Percentiles rank a stretch among this genome's conserved stretches.
phyloP scores from a whole-genome alignment of 495 filamentous ascomycete genomes.

The Durotheca rogersii region DNA sequence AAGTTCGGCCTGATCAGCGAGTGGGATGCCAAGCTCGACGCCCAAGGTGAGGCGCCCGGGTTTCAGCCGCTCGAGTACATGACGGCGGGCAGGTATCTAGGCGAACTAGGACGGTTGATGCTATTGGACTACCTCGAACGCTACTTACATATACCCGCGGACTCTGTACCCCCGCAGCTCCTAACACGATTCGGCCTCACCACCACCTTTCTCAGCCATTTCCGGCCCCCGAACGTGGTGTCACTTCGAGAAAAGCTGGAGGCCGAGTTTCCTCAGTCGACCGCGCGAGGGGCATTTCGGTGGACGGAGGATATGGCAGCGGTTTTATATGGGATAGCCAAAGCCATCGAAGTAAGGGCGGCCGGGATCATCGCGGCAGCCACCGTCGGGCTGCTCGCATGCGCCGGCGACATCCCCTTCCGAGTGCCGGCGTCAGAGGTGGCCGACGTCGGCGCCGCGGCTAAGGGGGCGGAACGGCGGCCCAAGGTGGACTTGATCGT shows the following conservation, averaged over 20 bases:
- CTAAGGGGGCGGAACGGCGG: neutral
- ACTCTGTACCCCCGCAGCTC: constrained; percentile 60
- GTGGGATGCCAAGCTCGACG: constrained; percentile 70
- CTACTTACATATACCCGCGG: constrained; percentile 37
- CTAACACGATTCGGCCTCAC: constrained; percentile 63
- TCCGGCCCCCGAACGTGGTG: constrained; percentile 53
- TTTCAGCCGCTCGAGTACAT: constrained; percentile 90
- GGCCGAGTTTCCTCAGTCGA: constrained; percentile 52
- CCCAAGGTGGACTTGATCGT: constrained; percentile 63
- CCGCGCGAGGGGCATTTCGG: constrained; percentile 45
- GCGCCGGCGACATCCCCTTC: constrained; percentile 62
- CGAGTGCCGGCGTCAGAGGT: constrained; percentile 12
- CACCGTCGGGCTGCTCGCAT: constrained; percentile 65
- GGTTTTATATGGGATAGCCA: constrained; percentile 60
- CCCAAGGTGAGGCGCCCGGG: constrained; percentile 66
- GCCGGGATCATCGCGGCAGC: constrained; percentile 72
- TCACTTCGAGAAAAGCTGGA: constrained; percentile 54
- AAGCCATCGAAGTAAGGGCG: constrained; percentile 65
- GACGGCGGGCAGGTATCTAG: constrained; percentile 80
- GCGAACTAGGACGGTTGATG: constrained; percentile 75
- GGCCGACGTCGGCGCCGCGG: constrained; percentile 4
- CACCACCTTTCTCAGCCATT: constrained; percentile 69
- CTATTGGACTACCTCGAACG: constrained; percentile 65
- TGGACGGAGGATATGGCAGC: constrained; percentile 62
- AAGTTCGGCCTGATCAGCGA: constrained; percentile 64